Evolutionary conservation across 495 filamentous ascomycete genomes (phyloP).

Genomic region (Neurospora sp.): DNA sequence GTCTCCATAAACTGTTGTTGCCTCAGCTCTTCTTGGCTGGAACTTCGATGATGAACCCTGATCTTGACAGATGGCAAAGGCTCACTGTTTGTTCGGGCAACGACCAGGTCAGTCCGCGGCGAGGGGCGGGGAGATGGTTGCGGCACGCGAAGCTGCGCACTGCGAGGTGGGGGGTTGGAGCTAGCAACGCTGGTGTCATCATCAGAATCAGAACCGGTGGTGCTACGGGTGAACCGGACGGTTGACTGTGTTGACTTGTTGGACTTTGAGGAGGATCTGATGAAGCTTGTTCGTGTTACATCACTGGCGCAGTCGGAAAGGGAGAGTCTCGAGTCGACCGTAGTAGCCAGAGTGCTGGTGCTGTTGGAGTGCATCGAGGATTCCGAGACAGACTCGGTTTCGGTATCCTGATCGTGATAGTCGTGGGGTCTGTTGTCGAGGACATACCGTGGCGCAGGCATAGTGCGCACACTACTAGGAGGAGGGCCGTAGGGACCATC

Average conservation of each 20-base stretch:
- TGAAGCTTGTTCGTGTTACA: conserved; percentile 22
- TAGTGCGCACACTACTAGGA: conserved; percentile 5
- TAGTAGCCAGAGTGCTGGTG: conserved; percentile 35
- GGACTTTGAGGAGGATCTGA: conserved; percentile 17
- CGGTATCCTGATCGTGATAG: conserved; percentile 16
- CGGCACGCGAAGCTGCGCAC: conserved; percentile 23
- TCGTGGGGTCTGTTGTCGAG: conserved; percentile 11
- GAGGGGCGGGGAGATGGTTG: neutral
- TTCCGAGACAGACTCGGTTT: conserved; percentile 35
- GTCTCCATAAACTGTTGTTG: neutral
- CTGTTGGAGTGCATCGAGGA: conserved; percentile 35
- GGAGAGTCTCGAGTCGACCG: conserved; percentile 17
- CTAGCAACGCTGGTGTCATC: conserved; percentile 17
- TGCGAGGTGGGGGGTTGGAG: conserved; percentile 13
- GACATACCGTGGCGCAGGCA: conserved; percentile 11
- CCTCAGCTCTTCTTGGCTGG: conserved; percentile 1
- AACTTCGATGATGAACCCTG: conserved; percentile 15
- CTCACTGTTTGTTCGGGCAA: neutral
- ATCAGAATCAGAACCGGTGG: conserved; percentile 13
- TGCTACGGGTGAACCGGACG: conserved; percentile 26
- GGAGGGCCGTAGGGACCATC: neutral
- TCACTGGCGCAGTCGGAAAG: conserved; percentile 20
- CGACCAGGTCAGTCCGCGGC: neutral
- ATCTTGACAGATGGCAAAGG: neutral
- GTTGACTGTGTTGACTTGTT: conserved; percentile 18